Evolutionary conservation across 2,329 filamentous ascomycete genomes (phyloP), one percentile per base, ranked within the genome.

Genomic region (Apiospora kogelbergensis): DNA sequence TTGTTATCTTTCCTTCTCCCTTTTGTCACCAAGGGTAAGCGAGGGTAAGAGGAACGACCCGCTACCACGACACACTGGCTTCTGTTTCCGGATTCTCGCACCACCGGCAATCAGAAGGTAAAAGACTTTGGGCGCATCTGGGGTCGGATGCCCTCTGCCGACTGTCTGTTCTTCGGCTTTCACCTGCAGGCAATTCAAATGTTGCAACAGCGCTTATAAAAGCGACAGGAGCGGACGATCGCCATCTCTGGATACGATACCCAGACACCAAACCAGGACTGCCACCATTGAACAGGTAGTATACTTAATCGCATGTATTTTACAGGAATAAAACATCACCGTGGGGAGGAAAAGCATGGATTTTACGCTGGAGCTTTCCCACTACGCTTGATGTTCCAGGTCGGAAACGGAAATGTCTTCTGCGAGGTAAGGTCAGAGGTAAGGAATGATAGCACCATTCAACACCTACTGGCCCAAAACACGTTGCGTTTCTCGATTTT

Each of bases 381-480:
- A 60, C 26, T n/a, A 33, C 30, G 20, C 53, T 30, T 60, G 53
- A 22, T 4, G n/a, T n/a, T 60, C 30, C 53, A 60, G 53, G 53
- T 37, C 20, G 7, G 17, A n/a, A 20, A 22, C 10, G 30, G 30
- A 37, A 73, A 46, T 15, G 26, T 33, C 53, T 60, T 30, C 33
- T 60, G 53, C 71, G 77, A 85, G 83, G 84, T 85, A 85, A 85
- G 83, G 84, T 86, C 83, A 84, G 84, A 85, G 85, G 84, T 86
- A 86, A 86, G 84, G 78, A 77, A 75, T 60, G 53, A 60, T 37
- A 60, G 17, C 53, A 60, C 53, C 53, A 60, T 60, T 60, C 53
- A 60, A 60, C 53, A 60, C 53, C 53, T 60, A 60, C 53, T 60
- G 53, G 53, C 53, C 53, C 53, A 37, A 30, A 30, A 60, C 30